Conservation (phyloP, 2,329 filamentous ascomycete species). For the Elsinoe fawcettii region DNA sequence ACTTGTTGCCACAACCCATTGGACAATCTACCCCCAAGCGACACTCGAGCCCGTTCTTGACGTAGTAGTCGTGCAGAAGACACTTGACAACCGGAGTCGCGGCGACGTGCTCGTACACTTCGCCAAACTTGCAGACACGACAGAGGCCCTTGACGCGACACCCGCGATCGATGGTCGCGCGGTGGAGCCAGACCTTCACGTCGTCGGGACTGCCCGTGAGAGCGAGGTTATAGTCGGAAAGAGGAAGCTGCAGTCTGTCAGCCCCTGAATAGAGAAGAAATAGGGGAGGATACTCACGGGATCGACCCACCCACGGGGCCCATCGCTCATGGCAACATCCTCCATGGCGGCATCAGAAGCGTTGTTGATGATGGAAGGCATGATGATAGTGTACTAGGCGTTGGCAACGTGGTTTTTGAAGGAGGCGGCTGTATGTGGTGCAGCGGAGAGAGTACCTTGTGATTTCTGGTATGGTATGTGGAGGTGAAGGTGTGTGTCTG, state of each 20-base stretch:
- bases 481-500: background rate
- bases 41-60: constrained; percentile 1
- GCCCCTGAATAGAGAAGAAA: background rate
- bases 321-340: background rate
- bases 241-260: background rate
- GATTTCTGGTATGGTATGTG: background rate
- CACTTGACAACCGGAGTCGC: background rate
- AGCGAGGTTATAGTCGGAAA: background rate
- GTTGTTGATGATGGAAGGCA: background rate
- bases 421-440: background rate
- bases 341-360: background rate
- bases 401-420: background rate
- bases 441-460: background rate
- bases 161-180: background rate
- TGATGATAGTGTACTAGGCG: background rate
- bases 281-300: background rate
- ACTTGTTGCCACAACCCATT: background rate
- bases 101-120: background rate
- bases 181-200: constrained; percentile 5
- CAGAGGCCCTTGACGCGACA: constrained; percentile 4
- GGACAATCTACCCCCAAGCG: background rate
- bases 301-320: background rate
- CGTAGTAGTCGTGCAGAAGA: constrained; percentile 3
- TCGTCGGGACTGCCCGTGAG: background rate
- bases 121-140: constrained; percentile 8